A percentile compares a stretch with the other conserved stretches of the same genome.
phyloP scores from a whole-genome alignment of 2,329 filamentous ascomycete genomes.

The Pseudohalonectria lignicola region DNA sequence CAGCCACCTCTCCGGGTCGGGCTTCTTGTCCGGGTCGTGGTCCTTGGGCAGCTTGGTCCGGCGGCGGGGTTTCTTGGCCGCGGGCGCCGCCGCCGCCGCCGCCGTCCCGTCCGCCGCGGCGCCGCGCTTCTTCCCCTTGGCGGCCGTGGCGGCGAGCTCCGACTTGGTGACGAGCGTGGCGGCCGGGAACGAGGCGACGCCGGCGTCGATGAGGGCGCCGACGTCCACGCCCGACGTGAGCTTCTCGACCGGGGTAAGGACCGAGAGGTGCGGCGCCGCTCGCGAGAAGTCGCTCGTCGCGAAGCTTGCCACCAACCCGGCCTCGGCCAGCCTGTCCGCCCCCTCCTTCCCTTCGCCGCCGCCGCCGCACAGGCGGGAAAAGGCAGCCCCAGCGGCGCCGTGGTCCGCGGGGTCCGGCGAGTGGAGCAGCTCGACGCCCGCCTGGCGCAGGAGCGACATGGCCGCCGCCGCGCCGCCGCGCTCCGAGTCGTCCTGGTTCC shows the following conservation, averaged over 20 bases:
- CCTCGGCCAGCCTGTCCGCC: slow-evolving; percentile 59
- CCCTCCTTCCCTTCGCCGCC: no score
- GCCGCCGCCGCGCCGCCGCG: slow-evolving; percentile 19
- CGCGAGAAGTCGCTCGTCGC: slow-evolving; percentile 49
- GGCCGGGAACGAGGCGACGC: slow-evolving; percentile 42
- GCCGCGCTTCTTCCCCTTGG: slow-evolving; percentile 28
- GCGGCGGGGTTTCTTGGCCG: slow-evolving; percentile 43
- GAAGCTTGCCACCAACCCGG: slow-evolving; percentile 78
- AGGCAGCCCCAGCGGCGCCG: slow-evolving; percentile 63
- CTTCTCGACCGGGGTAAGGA: slow-evolving; percentile 49
- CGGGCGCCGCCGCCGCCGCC: slow-evolving; percentile 9
- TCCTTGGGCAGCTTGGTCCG: slow-evolving; percentile 58
- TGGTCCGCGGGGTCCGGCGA: slow-evolving; percentile 62
- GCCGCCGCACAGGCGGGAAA: slow-evolving; percentile 57
- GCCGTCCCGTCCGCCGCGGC: slow-evolving; percentile 18
- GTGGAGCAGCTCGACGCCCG: slow-evolving; percentile 71
- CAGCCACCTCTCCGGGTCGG: slow-evolving; percentile 88
- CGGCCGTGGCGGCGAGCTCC: slow-evolving; percentile 21
- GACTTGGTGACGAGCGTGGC: slow-evolving; percentile 22
- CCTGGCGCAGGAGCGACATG: slow-evolving; percentile 61
- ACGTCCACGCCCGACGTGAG: slow-evolving; percentile 52
- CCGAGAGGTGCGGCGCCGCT: slow-evolving; percentile 40
- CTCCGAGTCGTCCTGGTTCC: not conserved
- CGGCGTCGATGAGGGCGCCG: slow-evolving; percentile 51
- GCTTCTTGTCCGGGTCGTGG: slow-evolving; percentile 65